Evolutionary conservation across 495 filamentous ascomycete species (phyloP).

Genomic region (Xylaria sp.): DNA sequence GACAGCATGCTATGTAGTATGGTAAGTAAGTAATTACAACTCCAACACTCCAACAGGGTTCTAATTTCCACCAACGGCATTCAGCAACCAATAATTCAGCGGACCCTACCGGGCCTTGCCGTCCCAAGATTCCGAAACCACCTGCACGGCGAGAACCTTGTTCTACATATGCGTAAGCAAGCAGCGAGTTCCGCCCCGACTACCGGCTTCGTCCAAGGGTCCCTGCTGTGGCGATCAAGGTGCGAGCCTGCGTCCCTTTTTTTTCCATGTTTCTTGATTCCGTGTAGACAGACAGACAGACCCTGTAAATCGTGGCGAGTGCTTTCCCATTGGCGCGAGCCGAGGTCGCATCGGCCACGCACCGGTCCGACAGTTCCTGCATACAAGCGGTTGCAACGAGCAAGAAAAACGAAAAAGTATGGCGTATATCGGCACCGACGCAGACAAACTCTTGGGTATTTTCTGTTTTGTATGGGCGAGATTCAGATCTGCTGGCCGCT

Average conservation of each 20-base stretch:
- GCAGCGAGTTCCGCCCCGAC: neutral
- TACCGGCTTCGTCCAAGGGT: neutral
- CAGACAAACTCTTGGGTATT: neutral
- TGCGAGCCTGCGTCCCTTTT: neutral
- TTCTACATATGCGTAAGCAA: too few relatives aligned
- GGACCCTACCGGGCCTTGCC: neutral
- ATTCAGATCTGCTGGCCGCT: neutral
- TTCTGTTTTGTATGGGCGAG: neutral
- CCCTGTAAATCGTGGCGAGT: neutral
- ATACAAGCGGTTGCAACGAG: neutral
- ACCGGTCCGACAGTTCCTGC: neutral
- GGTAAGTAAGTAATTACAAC: too few relatives aligned
- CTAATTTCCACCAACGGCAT: neutral
- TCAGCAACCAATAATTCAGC: neutral
- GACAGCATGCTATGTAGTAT: too few relatives aligned
- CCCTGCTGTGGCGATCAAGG: neutral
- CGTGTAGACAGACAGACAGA: neutral
- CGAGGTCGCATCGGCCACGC: neutral
- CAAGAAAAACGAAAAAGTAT: conserved; percentile 18
- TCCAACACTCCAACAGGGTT: neutral
- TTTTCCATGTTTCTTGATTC: neutral
- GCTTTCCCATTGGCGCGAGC: neutral
- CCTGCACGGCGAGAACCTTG: neutral
- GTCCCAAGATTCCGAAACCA: neutral
- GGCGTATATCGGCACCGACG: conserved; percentile 1